Evolutionary conservation across 768 basidiomycete species (phyloP).

Genomic region (Russula abietina): DNA sequence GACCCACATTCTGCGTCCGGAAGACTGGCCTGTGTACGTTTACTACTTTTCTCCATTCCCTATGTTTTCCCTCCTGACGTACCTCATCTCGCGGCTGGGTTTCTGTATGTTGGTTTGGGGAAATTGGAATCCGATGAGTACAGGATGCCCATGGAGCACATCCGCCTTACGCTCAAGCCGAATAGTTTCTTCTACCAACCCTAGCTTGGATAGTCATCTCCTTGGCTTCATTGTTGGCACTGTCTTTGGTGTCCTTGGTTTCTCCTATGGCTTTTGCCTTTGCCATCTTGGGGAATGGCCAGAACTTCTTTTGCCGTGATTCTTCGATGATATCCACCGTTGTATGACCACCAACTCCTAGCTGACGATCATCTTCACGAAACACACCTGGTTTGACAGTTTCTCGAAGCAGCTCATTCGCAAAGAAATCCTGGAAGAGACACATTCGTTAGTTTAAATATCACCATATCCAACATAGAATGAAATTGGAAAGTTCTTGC

Average conservation of each 20-base stretch:
- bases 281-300: constrained; percentile 79
- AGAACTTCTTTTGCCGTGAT: constrained; percentile 75
- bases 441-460: background rate
- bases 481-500: constrained; percentile 36
- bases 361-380: constrained; percentile 92
- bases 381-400: constrained; percentile 90
- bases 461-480: background rate
- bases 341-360: constrained; percentile 75
- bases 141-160: constrained; percentile 78
- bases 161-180: constrained; percentile 72
- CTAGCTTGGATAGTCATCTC: constrained; percentile 72
- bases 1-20: constrained; percentile 80
- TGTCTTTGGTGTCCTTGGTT: constrained; percentile 47
- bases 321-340: constrained; percentile 76
- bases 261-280: constrained; percentile 66
- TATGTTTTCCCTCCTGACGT: background rate
- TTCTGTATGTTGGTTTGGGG: background rate
- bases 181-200: constrained; percentile 73
- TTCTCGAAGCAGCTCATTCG: constrained; percentile 83
- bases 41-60: background rate
- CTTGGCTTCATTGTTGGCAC: constrained; percentile 44
- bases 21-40: constrained; percentile 83
- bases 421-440: constrained; percentile 66
- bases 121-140: constrained; percentile 1
- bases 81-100: background rate